Evolutionary conservation across 176 grass and related monocot species (phyloP), one percentile per base, ranked within the genome.

Genomic region (Oryza australiensis): DNA sequence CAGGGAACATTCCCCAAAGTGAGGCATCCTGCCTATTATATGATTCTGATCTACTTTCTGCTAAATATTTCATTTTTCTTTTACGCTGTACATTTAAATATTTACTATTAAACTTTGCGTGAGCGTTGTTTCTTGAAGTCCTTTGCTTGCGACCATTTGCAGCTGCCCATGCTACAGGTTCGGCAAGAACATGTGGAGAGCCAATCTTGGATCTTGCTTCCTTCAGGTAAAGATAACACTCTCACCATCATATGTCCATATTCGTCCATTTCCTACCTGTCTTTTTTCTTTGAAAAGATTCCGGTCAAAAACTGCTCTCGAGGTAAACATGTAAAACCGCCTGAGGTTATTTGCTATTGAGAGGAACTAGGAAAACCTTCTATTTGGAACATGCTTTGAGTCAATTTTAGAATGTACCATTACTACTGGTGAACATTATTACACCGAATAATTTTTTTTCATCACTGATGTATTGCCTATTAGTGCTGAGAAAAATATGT

Each of bases 81-180:
- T 29, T 70, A 64, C 68, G 20, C 53, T 80, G 20, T 32, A 53
- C 63, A 59, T 76, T 67, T 46, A 7, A 9, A 24, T 86, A 30
- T 32, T 79, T 51, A 74, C 71, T 28, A 59, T 65, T 66, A 66
- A 82, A 86, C 79, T 82, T 66, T 65, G 26, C 70, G 22, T 15
- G n/a, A 20, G 30, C 42, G 53, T 73, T 29, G 5, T 49, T 82
- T 40, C 70, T 40, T 74, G 68, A 91, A 76, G 34, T 14, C 13
- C 3, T 43, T 77, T 82, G 51, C 63, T 26, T 88, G 75, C 74
- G 45, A 82, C 42, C 78, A 69, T 86, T 79, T 90, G 90, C 90
- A 98, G 95, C 71, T 94, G 92, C 23, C 95, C 95, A 46, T 98
- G 90, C 84, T 98, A 95, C 84, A 92, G 87, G 76, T 98, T 98